phyloP scores from a whole-genome alignment of 768 basidiomycete species.

The Rickenella mellea region DNA sequence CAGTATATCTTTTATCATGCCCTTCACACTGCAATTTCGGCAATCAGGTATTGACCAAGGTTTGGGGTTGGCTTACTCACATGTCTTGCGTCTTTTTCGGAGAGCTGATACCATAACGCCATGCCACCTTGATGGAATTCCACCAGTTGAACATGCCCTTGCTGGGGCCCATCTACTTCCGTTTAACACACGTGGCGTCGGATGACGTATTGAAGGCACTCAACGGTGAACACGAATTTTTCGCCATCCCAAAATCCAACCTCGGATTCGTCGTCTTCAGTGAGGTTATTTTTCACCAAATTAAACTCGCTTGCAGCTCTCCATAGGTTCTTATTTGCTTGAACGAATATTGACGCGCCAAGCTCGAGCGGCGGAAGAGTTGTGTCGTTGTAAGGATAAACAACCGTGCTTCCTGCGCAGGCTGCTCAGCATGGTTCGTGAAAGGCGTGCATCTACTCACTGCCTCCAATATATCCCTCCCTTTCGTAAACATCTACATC shows the following conservation, averaged over 20 bases:
- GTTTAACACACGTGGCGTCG: slow-evolving; percentile 25
- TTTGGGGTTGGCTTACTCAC: slow-evolving; percentile 27
- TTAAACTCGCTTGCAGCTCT: slow-evolving; percentile 78
- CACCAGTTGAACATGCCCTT: slow-evolving; percentile 38
- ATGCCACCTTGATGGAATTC: slow-evolving; percentile 64
- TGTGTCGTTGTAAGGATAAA: slow-evolving; percentile 59
- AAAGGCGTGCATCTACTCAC: slow-evolving; percentile 41
- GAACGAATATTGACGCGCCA: slow-evolving; percentile 83
- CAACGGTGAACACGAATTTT: slow-evolving; percentile 54
- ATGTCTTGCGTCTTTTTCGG: slow-evolving; percentile 47
- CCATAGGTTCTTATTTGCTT: slow-evolving; percentile 59
- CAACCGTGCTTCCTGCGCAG: slow-evolving; percentile 59
- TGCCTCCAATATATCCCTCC: slow-evolving; percentile 68
- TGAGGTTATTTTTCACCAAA: slow-evolving; percentile 42
- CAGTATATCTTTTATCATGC: slow-evolving; percentile 42
- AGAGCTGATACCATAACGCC: slow-evolving; percentile 65
- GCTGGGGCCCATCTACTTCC: slow-evolving; percentile 23
- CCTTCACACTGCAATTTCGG: slow-evolving; percentile 36
- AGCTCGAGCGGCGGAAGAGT: slow-evolving; percentile 63
- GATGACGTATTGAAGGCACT: not conserved
- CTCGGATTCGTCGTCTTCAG: slow-evolving; percentile 31
- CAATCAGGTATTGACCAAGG: not conserved
- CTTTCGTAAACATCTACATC: slow-evolving; percentile 83
- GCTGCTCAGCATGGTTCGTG: slow-evolving; percentile 1
- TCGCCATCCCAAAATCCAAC: slow-evolving; percentile 82